Base-by-base conservation (phyloP, 345 rosid genomes). In the Cardamine occulta region DNA sequence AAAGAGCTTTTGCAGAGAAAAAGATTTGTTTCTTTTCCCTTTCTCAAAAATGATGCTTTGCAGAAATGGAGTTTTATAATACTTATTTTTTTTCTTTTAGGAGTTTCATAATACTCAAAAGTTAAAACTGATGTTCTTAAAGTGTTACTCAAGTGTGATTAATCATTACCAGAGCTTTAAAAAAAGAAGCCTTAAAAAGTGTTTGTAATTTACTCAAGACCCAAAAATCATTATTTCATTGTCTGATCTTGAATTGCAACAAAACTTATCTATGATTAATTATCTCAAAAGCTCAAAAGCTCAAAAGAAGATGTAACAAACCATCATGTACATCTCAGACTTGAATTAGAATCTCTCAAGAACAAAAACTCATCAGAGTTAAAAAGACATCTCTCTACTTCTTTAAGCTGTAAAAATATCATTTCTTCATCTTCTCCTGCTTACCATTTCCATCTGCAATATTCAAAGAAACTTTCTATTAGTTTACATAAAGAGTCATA, bases 401-500 rank as follows among this genome's bases (percentile, higher is more conserved):
- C 28, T 32, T 75, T 7, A 47, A 67, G 24, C 68, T 29, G 51
- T 58, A 66, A 58, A 31, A 40, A 31, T 10, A 24, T 23, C 0
- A 23, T 62, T 28, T 35, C 66, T 70, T 77, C 76, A 77, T 23
- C 80, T 61, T 69, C 65, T 76, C 75, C 3, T 76, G 53, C 76
- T 77, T 77, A 37, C 66, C 71, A 70, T 70, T 77, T 13, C 76
- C 76, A 70, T 70, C 80, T 77, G 37, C 54, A 77, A 70, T 35
- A 42, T 23, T 44, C 17, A 18, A 18, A 39, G 3, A 6, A 63
- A 0, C 12, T 10, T 59, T 19, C 1, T 18, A 29, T 9, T 37
- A 8, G 0, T 9, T 75, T 18, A 28, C 39, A 44, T n/a, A 48
- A 49, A 58, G 26, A 48, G 2, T 49, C 60, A 58, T 9, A 28